Evolutionary conservation across 2,329 filamentous ascomycete genomes (phyloP).

Genomic region (Nothophaeocryptopus gaeumannii): DNA sequence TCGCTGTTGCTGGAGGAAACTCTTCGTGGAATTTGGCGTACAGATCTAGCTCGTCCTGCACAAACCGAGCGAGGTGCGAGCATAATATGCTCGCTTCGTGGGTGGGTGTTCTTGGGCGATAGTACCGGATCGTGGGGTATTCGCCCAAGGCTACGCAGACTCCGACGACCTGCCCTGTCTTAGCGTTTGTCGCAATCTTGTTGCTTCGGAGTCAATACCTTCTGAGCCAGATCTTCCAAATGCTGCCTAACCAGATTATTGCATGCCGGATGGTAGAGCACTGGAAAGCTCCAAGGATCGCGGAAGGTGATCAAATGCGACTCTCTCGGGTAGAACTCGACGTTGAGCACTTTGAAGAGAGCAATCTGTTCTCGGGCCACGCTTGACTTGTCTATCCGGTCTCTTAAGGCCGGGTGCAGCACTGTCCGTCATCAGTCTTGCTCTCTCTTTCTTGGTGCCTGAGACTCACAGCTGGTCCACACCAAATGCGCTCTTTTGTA

Average conservation of each 20-base stretch:
- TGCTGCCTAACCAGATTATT: slow-evolving; percentile 79
- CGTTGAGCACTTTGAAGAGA: slow-evolving; percentile 76
- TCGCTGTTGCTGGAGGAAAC: slow-evolving; percentile 74
- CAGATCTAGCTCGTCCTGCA: slow-evolving; percentile 85
- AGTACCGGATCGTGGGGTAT: slow-evolving; percentile 90
- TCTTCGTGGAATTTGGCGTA: slow-evolving; percentile 81
- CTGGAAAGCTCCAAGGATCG: slow-evolving; percentile 93
- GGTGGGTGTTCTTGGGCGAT: slow-evolving; percentile 67
- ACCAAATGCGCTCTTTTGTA: slow-evolving; percentile 79
- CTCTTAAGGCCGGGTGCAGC: slow-evolving; percentile 66
- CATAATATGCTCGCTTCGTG: slow-evolving; percentile 89
- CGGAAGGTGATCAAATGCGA: slow-evolving; percentile 87
- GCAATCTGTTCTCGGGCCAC: slow-evolving; percentile 70
- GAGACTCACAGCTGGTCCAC: slow-evolving; percentile 68
- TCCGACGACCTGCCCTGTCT: slow-evolving; percentile 64
- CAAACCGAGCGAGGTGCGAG: slow-evolving; percentile 81
- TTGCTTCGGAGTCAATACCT: slow-evolving; percentile 53
- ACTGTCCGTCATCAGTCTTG: slow-evolving; percentile 44
- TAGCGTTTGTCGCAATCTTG: not conserved
- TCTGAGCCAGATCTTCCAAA: slow-evolving; percentile 81
- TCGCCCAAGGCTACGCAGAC: slow-evolving; percentile 91
- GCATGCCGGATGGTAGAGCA: slow-evolving; percentile 86
- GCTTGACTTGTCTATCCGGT: slow-evolving; percentile 70
- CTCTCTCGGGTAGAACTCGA: slow-evolving; percentile 88
- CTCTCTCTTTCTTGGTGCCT: not conserved